Conservation (phyloP, 305 asterid species). For the Salvia sclarea region DNA sequence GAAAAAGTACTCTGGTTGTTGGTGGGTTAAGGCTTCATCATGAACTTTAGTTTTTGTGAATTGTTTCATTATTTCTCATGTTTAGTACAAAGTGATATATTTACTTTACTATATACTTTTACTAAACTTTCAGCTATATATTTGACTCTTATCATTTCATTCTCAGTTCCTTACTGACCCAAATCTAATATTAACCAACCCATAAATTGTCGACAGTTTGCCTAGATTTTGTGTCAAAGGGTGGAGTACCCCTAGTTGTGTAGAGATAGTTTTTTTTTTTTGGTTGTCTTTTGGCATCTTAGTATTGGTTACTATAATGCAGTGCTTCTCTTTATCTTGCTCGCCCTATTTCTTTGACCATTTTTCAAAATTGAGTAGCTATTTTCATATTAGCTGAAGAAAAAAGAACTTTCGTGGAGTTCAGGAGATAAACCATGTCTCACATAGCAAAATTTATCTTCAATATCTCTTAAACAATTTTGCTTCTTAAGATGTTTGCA, state of each 20-base stretch:
- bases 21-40: constrained; percentile 14
- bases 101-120: not conserved
- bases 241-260: not conserved
- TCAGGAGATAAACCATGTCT: constrained; percentile 7
- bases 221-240: not conserved
- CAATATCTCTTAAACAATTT: not conserved
- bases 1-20: not conserved
- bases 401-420: constrained; percentile 6
- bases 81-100: constrained; percentile 17
- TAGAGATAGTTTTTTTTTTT: not conserved
- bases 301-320: not conserved
- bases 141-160: not conserved
- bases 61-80: not conserved
- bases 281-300: not conserved
- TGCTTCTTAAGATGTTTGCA: not conserved
- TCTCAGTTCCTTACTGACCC: not conserved
- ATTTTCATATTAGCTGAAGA: not conserved
- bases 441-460: not conserved
- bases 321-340: not conserved
- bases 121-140: not conserved
- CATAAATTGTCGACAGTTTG: not conserved
- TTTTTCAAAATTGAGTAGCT: not conserved
- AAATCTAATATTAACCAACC: not conserved
- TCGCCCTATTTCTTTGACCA: not conserved
- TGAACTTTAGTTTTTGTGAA: constrained; percentile 3